Evolutionary conservation across 306 rosid genomes (phyloP), one percentile per base, ranked within the genome.

Genomic region (Quercus bicolor): DNA sequence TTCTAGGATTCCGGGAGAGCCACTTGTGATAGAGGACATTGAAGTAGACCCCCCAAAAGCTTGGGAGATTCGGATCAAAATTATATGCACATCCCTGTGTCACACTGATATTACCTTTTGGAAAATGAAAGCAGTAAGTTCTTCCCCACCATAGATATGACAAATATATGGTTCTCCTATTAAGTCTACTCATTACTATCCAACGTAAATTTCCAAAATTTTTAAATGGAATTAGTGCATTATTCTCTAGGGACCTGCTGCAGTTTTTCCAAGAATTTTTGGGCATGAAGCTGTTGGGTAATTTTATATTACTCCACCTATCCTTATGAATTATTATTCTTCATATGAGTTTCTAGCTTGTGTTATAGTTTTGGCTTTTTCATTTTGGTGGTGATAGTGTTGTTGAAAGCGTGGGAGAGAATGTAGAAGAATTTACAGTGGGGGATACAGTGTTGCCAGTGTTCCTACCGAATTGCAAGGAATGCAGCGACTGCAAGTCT

Each of bases 211-310:
- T 37, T 37, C 10, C 11, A 7, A 2, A 43, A 40, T 19, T 45
- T 62, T 62, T 12, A 8, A n/a, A 21, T 2, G 6, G 10, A 74
- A 54, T 59, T 13, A 53, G 5, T 14, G 64, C 51, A 2, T 16
- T 43, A 4, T 24, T 48, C 18, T 21, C 3, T 75, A 87, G 91
- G 80, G 6, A 3, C 80, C 84, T 0, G 0, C 1, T 18, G 79
- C 82, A 24, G 10, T 18, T 31, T 81, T 79, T 40, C 89, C 86
- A 55, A 77, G 75, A 56, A 80, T 82, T 70, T 68, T 79, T 2
- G 93, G 93, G 45, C 96, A 91, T 75, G 96, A 89, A 86, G 96
- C 96, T 19, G 93, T 81, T 40, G 96, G 93, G 93, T 91, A 84
- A 68, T 65, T 3, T 40, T 40, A 40, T 40, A 40, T 5, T 14